Base-by-base conservation (phyloP, 192 early-diverging fungal species). In the Linderina pennispora region DNA sequence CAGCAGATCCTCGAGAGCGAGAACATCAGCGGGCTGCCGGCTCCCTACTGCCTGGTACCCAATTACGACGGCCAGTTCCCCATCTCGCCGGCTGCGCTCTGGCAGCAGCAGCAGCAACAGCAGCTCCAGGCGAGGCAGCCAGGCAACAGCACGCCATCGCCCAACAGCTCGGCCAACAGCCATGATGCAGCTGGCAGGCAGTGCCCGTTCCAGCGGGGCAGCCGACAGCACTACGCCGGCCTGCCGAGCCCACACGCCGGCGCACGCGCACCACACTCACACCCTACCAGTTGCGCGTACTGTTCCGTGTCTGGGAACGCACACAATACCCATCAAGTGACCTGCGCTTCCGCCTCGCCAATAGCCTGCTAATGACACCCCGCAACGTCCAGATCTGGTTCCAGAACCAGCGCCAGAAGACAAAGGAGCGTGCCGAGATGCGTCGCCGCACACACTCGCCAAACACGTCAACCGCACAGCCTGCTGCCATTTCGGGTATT, bases 371-470 rank as follows among this genome's bases (percentile, higher is more conserved):
- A 48, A 91, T 93, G 91, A 80, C 82, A 22, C 84, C 88, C 18
- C 80, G 89, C 25, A 82, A 82, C 15, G 85, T 93, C 18, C 91
- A 93, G 63, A 85, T 93, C 44, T 94, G 91, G 91, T 94, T 94
- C 64, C 91, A 94, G 62, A 93, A 93, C 72, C 78, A 81, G 55
- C 80, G 91, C n/a, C 86, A 88, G 53, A 83, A 78, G 46, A 62
- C 72, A 46, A 80, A 80, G 58, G 70, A 80, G 57, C 68, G 68
- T 23, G 68, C 66, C 0, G 66, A 70, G 39, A 54, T 70, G 66
- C 65, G 68, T 14, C 66, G 66, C 13, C 66, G 66, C 35, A 70
- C 66, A 1, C 66, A 70, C 31, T 70, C 66, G 18, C 66, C 66
- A 3, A 70, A 55, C 43, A 23, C 66, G 18, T 59, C 66, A 3